Percentiles rank a stretch among this genome's conserved stretches.
Conservation (phyloP, 179 eudicot genomes). For the Gypsophila paniculata region DNA sequence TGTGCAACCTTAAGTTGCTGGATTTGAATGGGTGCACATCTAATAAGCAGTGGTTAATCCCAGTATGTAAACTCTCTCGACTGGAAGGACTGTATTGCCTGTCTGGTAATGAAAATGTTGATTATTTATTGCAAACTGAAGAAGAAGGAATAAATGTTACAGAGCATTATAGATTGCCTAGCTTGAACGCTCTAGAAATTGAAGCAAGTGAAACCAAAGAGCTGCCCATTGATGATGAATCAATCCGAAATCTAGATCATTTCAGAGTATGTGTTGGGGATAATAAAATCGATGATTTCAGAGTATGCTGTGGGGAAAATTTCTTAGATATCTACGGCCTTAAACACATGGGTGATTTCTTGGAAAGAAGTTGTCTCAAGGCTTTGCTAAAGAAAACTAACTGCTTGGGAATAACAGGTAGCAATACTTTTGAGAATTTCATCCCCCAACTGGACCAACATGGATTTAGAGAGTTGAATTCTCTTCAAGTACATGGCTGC, state of each 20-base stretch:
- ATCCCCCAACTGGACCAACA: conserved; percentile 6
- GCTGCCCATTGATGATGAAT: background rate
- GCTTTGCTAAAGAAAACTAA: conserved; percentile 2
- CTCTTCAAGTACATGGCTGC: background rate
- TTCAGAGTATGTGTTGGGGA: background rate
- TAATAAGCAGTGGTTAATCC: background rate
- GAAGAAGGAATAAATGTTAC: too few species aligned
- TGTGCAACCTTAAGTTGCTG: conserved; percentile 18
- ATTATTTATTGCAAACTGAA: background rate
- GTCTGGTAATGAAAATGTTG: too few species aligned
- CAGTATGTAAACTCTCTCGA: conserved; percentile 8
- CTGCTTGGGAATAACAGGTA: background rate
- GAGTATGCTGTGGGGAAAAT: background rate
- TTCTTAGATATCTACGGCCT: background rate
- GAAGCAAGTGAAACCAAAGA: background rate
- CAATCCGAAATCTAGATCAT: background rate
- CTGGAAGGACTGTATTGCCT: conserved; percentile 26
- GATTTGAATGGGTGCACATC: conserved; percentile 12
- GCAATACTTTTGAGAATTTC: background rate
- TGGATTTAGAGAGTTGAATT: background rate
- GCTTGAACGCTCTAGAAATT: conserved; percentile 4
- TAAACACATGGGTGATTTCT: background rate
- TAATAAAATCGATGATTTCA: background rate
- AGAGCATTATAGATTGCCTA: too few species aligned
- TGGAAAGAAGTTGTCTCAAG: background rate